phyloP scores from a whole-genome alignment of 164 flowering plant genomes.

The Pachysandra terminalis region DNA sequence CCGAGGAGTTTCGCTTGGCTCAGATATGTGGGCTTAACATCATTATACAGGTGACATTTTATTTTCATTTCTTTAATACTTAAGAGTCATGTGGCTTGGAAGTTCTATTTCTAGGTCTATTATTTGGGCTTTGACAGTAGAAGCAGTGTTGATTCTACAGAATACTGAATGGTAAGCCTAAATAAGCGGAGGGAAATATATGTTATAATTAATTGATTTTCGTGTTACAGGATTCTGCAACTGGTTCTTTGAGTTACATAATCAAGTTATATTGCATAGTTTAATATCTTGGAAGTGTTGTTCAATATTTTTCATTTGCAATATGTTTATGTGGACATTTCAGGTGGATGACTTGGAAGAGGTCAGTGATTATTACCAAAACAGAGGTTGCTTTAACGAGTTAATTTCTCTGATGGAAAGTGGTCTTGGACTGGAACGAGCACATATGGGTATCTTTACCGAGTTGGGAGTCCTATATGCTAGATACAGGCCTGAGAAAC shows the following conservation, averaged over 20 bases:
- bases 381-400: constrained; percentile 95
- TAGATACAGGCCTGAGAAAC: constrained; percentile 95
- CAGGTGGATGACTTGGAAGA: constrained; percentile 99
- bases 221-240: not conserved
- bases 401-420: constrained; percentile 93
- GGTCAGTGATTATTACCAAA: constrained; percentile 94
- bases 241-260: not conserved
- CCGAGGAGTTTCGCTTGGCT: constrained; percentile 99
- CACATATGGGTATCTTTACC: constrained; percentile 99
- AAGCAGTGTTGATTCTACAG: not conserved
- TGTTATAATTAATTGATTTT: not conserved
- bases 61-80: not conserved
- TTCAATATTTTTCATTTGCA: not conserved
- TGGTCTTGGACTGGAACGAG: constrained; percentile 98
- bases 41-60: constrained; percentile 70
- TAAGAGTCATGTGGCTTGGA: not conserved
- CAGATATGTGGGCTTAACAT: constrained; percentile 99
- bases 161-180: not conserved
- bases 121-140: not conserved
- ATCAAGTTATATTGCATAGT: not conserved
- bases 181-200: not conserved
- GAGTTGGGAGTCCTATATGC: constrained; percentile 98
- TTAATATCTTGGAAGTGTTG: not conserved
- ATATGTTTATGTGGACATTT: constrained; percentile 10
- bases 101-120: not conserved